Evolutionary conservation across 352 stramenopile species (phyloP), one percentile per base, ranked within the genome.

Genomic region (Globisporangium takayamanum): DNA sequence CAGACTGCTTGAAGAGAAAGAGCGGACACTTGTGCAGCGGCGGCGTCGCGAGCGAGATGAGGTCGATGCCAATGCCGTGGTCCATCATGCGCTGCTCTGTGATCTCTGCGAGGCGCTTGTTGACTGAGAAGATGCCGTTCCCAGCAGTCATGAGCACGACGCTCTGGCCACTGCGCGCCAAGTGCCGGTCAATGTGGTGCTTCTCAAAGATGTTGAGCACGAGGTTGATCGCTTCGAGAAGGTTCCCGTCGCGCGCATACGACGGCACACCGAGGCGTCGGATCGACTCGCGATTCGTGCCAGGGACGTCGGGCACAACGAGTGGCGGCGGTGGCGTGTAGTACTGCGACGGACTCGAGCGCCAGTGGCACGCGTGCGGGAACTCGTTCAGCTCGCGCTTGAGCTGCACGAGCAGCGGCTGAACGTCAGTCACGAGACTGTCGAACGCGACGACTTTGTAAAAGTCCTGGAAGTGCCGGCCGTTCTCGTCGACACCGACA

Each of bases 1-100:
- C 74, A 2, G 81, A 85, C n/a, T 79, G 85, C 74, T 92, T 88
- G 61, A 97, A 98, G 20, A 99, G 75, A 73, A 99, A 99, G 37
- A 99, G 93, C 14, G 97, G 97, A 8, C 94, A 97, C 49, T 98
- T 97, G 73, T 99, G 96, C 8, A 99, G 70, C 33, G 97, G 97
- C 12, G 95, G 96, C 28, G 97, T 87, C 3, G 93, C 87, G 14
- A 75, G 97, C 36, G 92, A 98, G 36, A 99, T 87, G 68, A 99
- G 92, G 71, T 99, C 97, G 61, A 98, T 99, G 39, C 97, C 97
- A 62, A 99, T 98, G 47, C 96, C 97, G 70, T 99, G 97, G 66
- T 99, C 97, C 96, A 99, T 99, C 96, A 99, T 99, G 33, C 97
- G 81, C 76, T 99, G 96, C 62, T 99, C 98, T 16, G 96, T 99